These are phyloP conservation scores for Inga oerstediana DNA, from an alignment of 306 rosid species.

Conservation along the genomic window DNA sequence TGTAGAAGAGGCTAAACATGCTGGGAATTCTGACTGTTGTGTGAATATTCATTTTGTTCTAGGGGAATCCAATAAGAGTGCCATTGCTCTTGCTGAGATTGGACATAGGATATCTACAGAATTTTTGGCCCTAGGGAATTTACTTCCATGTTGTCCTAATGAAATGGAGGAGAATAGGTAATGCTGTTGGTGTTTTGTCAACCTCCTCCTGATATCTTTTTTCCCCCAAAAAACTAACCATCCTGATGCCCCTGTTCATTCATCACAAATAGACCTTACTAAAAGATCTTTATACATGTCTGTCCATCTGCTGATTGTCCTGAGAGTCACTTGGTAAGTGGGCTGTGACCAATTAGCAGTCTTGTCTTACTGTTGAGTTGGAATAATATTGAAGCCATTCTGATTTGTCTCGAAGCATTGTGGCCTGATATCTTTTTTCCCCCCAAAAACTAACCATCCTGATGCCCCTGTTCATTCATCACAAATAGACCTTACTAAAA, in stretches of 20 bases:
- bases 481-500: neutral
- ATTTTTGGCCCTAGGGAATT: neutral
- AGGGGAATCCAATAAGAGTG: neutral
- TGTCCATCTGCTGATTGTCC: constrained; percentile 1
- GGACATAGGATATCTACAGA: neutral
- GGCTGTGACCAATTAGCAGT: neutral
- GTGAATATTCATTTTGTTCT: neutral
- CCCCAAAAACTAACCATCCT: neutral
- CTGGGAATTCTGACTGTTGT: neutral
- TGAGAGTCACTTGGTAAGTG: constrained; percentile 2
- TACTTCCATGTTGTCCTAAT: neutral
- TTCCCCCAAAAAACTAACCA: neutral
- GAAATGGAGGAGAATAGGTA: neutral
- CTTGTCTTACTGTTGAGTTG: neutral
- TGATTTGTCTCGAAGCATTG: neutral
- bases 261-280: neutral
- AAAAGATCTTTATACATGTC: constrained; percentile 3
- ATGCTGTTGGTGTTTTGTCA: neutral
- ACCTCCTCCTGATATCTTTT: neutral
- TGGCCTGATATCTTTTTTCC: neutral
- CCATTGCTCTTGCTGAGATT: neutral
- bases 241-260: neutral
- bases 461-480: neutral
- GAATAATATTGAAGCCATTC: constrained; percentile 15
- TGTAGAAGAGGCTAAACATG: neutral